Percentiles rank a stretch among this genome's conserved stretches.
Evolutionary conservation across 257 asterid genomes (phyloP).

Genomic region (Nicotiana paniculata): DNA sequence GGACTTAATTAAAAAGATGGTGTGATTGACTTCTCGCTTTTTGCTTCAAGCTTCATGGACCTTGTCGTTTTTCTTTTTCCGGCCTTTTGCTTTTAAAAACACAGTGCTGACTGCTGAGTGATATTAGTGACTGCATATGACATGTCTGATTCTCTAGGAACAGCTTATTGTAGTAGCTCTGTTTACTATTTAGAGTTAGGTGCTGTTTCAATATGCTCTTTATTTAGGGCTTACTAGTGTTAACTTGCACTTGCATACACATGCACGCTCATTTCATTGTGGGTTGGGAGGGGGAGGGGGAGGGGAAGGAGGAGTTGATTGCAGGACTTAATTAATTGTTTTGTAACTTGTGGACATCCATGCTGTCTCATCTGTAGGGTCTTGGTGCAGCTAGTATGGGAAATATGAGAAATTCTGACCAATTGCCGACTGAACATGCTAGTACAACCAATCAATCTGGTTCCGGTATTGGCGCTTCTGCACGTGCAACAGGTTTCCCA

Average conservation of each 20-base stretch:
- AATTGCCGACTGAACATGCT: slow-evolving; percentile 45
- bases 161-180: neutral
- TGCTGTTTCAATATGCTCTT: neutral
- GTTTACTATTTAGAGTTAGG: neutral
- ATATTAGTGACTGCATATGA: neutral
- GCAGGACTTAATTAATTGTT: neutral
- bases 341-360: neutral
- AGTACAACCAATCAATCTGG: slow-evolving; percentile 31
- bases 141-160: neutral
- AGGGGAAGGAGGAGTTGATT: neutral
- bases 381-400: slow-evolving; percentile 18
- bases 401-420: slow-evolving; percentile 38
- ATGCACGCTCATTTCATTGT: neutral
- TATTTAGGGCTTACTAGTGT: neutral
- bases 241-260: neutral
- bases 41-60: no score
- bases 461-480: slow-evolving; percentile 10
- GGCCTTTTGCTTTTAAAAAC: no score
- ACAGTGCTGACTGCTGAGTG: neutral
- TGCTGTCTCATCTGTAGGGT: neutral
- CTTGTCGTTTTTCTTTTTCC: no score
- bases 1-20: no score
- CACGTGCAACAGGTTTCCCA: slow-evolving; percentile 26
- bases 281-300: neutral
- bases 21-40: no score